Evolutionary conservation across 176 grass and related monocot genomes (phyloP).

Genomic region (Thalia dealbata): DNA sequence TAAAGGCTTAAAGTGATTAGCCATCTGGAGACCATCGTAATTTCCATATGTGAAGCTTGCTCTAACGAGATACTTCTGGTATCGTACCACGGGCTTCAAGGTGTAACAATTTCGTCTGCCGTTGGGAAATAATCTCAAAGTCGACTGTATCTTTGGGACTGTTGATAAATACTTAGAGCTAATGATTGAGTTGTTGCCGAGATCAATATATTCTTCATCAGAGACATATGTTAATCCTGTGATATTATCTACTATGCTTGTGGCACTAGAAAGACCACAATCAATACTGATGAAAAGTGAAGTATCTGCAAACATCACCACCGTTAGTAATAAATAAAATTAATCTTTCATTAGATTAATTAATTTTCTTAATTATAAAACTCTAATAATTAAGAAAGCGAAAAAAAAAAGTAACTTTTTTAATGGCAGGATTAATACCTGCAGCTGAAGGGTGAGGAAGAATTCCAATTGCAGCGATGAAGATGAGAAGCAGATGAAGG

Average conservation of each 20-base stretch:
- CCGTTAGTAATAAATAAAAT: too few species aligned
- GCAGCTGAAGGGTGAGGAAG: too few species aligned
- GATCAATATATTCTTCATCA: not conserved
- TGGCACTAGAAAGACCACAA: not conserved
- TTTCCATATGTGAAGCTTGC: slow-evolving; percentile 5
- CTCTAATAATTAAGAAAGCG: too few species aligned
- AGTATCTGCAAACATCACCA: not conserved
- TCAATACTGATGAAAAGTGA: not conserved
- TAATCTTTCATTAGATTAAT: too few species aligned
- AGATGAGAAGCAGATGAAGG: too few species aligned
- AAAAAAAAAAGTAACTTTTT: too few species aligned
- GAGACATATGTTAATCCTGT: slow-evolving; percentile 1
- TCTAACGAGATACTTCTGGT: not conserved
- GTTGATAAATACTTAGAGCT: not conserved
- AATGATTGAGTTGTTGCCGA: not conserved
- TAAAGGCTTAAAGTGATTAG: not conserved
- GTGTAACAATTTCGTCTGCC: not conserved
- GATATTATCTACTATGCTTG: not conserved
- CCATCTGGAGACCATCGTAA: not conserved
- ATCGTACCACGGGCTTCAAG: not conserved
- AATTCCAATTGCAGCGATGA: too few species aligned
- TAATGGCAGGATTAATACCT: too few species aligned
- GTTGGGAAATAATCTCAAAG: not conserved
- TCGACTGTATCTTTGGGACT: not conserved
- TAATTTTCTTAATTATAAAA: too few species aligned